A percentile compares a stretch with the other conserved stretches of the same genome.
Evolutionary conservation across 148 eudicot species (phyloP).

Genomic region (Rhododendron mucronatum): DNA sequence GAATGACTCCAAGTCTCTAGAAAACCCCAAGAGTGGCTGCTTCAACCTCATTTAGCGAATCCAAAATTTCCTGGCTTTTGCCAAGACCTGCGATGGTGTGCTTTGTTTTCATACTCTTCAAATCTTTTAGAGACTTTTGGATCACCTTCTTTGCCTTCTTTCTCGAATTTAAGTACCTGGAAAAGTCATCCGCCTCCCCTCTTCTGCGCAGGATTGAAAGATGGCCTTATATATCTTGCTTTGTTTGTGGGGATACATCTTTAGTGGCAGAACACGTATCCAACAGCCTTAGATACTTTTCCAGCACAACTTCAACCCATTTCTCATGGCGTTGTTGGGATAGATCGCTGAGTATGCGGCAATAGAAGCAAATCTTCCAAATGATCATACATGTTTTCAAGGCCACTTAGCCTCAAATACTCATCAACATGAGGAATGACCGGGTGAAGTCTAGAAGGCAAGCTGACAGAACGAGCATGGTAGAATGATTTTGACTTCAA

Average conservation of each 20-base stretch:
- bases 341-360: slow-evolving; percentile 15
- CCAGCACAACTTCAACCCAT: slow-evolving; percentile 20
- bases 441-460: slow-evolving; percentile 19
- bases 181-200: slow-evolving; percentile 20
- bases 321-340: background rate
- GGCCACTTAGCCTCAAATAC: background rate
- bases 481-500: background rate
- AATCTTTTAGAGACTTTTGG: slow-evolving; percentile 29
- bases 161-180: slow-evolving; percentile 21
- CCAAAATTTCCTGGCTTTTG: background rate
- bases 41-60: slow-evolving; percentile 16
- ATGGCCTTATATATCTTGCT: slow-evolving; percentile 29
- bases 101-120: slow-evolving; percentile 14
- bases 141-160: slow-evolving; percentile 27
- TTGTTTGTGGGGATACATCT: slow-evolving; percentile 31
- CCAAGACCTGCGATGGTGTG: background rate
- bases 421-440: slow-evolving; percentile 15
- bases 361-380: slow-evolving; percentile 23
- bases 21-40: slow-evolving; percentile 13
- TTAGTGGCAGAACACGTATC: slow-evolving; percentile 39
- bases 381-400: slow-evolving; percentile 1
- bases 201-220: slow-evolving; percentile 41
- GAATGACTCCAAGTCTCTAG: slow-evolving; percentile 24
- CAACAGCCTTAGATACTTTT: slow-evolving; percentile 39
- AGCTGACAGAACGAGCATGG: slow-evolving; percentile 26